A percentile compares a stretch with the other conserved stretches of the same genome.
Evolutionary conservation across 495 filamentous ascomycete species (phyloP).

Genomic region (Xylaria sp.): DNA sequence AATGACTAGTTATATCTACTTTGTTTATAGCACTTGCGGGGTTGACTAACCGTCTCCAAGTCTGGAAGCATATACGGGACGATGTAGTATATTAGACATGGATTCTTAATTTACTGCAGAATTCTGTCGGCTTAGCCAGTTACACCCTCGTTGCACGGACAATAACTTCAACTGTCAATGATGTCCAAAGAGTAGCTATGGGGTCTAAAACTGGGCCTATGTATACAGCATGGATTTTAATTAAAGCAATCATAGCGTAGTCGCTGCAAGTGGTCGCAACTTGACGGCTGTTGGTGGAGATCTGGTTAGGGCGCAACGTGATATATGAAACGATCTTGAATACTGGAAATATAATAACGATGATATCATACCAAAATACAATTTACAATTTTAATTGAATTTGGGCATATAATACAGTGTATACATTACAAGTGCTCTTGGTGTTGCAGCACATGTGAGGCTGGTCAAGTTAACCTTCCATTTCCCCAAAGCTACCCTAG

Average conservation of each 20-base stretch:
- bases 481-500: constrained; percentile 13
- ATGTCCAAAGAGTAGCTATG: background rate
- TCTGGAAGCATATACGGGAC: background rate
- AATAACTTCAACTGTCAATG: background rate
- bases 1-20: background rate
- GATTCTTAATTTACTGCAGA: background rate
- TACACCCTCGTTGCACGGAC: background rate
- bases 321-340: background rate
- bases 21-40: background rate
- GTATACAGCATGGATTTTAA: background rate
- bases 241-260: background rate
- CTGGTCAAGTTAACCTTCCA: background rate
- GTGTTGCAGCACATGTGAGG: background rate
- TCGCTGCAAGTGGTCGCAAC: background rate
- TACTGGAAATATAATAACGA: background rate
- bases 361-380: background rate
- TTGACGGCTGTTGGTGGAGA: background rate
- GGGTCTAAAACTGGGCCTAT: background rate
- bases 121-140: background rate
- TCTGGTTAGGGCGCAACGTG: background rate
- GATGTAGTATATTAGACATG: background rate
- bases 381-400: background rate
- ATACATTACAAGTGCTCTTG: background rate
- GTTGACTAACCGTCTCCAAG: background rate
- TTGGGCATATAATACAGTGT: background rate